Conservation (phyloP, 371 early-diverging fungal genomes). For the Actinomucor elegans region DNA sequence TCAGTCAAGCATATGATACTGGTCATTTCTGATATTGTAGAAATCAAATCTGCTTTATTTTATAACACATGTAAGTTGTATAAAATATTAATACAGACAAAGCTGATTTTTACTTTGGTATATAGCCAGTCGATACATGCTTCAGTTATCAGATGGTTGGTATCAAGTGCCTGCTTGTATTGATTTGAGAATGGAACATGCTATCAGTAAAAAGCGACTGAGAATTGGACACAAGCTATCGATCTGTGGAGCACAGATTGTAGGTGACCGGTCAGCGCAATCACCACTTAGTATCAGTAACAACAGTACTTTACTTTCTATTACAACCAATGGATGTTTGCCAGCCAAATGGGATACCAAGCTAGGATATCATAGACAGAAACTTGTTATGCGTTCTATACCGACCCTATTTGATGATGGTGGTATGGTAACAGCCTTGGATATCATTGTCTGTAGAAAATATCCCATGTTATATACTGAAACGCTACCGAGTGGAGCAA, state of each 20-base stretch:
- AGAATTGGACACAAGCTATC: constrained; percentile 67
- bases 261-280: constrained; percentile 34
- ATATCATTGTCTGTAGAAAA: constrained; percentile 64
- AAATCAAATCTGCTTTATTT: background rate
- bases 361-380: constrained; percentile 59
- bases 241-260: constrained; percentile 66
- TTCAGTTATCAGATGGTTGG: constrained; percentile 82
- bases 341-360: constrained; percentile 71
- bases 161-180: constrained; percentile 60
- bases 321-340: constrained; percentile 63
- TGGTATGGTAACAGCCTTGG: constrained; percentile 69
- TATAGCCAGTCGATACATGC: constrained; percentile 17
- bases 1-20: constrained; percentile 67
- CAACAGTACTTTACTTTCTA: constrained; percentile 24
- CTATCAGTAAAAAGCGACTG: constrained; percentile 44
- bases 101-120: background rate
- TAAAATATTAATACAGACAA: background rate
- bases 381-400: constrained; percentile 42
- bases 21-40: constrained; percentile 57
- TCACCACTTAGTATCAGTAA: constrained; percentile 26
- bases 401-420: constrained; percentile 57
- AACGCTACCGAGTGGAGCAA: constrained; percentile 42
- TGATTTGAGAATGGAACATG: constrained; percentile 56
- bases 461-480: constrained; percentile 66
- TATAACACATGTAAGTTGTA: constrained; percentile 18